Evolutionary conservation across 805 yeast species (phyloP).

Genomic region (Lipomyces sp.): DNA sequence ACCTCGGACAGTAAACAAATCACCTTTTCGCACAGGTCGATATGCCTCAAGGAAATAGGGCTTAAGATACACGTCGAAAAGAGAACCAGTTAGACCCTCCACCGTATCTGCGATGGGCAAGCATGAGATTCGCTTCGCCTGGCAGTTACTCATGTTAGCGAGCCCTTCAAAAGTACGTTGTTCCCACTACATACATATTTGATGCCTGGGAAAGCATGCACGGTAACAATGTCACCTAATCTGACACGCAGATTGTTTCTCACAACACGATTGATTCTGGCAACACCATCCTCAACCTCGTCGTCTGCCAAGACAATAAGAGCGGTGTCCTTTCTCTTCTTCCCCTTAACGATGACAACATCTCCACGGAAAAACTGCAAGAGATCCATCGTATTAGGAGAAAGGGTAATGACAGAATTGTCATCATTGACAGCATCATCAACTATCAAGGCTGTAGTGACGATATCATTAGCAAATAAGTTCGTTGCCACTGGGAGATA

Average conservation of each 20-base stretch:
- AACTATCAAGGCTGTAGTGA: constrained; percentile 65
- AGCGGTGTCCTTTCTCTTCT: constrained; percentile 97
- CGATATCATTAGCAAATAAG: background rate
- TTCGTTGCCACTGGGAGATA: background rate
- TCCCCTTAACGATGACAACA: constrained; percentile 95
- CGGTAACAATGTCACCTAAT: constrained; percentile 87
- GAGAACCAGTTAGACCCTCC: constrained; percentile 95
- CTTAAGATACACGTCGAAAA: constrained; percentile 93
- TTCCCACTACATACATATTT: constrained; percentile 58
- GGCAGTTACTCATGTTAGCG: background rate
- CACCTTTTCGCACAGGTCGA: constrained; percentile 98
- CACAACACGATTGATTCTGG: constrained; percentile 92
- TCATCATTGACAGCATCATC: constrained; percentile 98
- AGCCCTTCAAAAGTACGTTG: background rate
- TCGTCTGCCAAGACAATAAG: constrained; percentile 94
- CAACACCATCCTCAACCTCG: constrained; percentile 93
- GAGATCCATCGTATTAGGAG: constrained; percentile 92
- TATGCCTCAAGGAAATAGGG: constrained; percentile 99
- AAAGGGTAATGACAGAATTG: constrained; percentile 93
- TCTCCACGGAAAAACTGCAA: constrained; percentile 97
- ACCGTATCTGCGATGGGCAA: constrained; percentile 97
- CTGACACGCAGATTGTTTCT: constrained; percentile 93
- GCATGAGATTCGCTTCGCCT: constrained; percentile 88
- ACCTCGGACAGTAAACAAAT: constrained; percentile 93
- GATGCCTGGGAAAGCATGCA: constrained; percentile 97